Conservation (phyloP, 2,329 filamentous ascomycete species). For the Venturiaceae sp. region DNA sequence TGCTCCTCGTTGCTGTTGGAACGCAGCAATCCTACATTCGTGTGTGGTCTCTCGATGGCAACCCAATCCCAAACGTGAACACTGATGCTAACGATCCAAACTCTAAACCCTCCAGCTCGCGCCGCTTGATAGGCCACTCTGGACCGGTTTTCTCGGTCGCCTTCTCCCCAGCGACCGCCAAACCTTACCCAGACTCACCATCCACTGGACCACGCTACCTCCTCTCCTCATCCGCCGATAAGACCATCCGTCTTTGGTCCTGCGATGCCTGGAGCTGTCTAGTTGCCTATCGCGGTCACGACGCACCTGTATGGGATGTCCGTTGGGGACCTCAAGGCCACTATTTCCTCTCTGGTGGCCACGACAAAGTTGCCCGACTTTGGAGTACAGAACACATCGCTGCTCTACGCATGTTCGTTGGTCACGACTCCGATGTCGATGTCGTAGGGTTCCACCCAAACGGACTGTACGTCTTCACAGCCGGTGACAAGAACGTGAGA, state of each 20-base stretch:
- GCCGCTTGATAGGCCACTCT: slow-evolving; percentile 74
- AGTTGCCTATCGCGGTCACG: slow-evolving; percentile 88
- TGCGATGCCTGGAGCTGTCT: slow-evolving; percentile 86
- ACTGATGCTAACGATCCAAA: slow-evolving; percentile 47
- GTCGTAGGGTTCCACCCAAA: slow-evolving; percentile 92
- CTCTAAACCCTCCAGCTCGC: slow-evolving; percentile 50
- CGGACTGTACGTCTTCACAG: slow-evolving; percentile 86
- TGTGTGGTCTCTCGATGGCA: slow-evolving; percentile 84
- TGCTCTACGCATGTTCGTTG: slow-evolving; percentile 77
- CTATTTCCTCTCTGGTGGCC: slow-evolving; percentile 82
- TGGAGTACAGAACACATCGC: slow-evolving; percentile 93
- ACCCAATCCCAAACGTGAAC: slow-evolving; percentile 59
- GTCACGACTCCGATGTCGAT: slow-evolving; percentile 90
- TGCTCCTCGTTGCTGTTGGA: slow-evolving; percentile 75
- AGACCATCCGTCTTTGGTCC: slow-evolving; percentile 85
- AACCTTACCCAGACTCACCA: slow-evolving; percentile 31
- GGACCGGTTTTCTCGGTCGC: slow-evolving; percentile 82
- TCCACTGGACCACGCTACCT: slow-evolving; percentile 62
- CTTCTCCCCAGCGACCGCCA: slow-evolving; percentile 64
- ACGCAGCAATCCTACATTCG: slow-evolving; percentile 93
- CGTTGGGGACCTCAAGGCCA: slow-evolving; percentile 89
- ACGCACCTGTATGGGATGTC: slow-evolving; percentile 79
- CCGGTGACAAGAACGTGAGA: slow-evolving; percentile 83
- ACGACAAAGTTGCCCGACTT: slow-evolving; percentile 81
- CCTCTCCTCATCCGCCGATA: slow-evolving; percentile 79